These are phyloP conservation scores for Cucurbita pepo DNA, from an alignment of 306 rosid species.

Conservation along the genomic window DNA sequence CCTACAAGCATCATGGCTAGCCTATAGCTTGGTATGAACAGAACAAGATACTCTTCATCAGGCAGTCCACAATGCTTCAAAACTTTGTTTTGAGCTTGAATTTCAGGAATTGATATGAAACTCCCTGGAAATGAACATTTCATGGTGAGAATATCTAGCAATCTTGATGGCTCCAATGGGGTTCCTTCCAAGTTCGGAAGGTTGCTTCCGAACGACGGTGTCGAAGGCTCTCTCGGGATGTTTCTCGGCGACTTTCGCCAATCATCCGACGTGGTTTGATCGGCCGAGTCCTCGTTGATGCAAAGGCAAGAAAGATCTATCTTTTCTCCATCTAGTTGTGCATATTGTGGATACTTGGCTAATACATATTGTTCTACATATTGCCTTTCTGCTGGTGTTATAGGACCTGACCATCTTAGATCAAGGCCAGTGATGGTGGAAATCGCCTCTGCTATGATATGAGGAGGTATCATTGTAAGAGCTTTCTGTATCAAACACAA, in stretches of 20 bases:
- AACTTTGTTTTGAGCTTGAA: conserved; percentile 23
- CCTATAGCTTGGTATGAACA: conserved; percentile 21
- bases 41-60: conserved; percentile 20
- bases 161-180: conserved; percentile 61
- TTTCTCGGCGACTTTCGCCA: conserved; percentile 47
- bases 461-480: conserved; percentile 31
- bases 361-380: conserved; percentile 71
- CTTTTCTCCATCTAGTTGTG: conserved; percentile 40
- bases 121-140: conserved; percentile 24
- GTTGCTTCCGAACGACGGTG: conserved; percentile 40
- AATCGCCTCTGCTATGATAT: conserved; percentile 37
- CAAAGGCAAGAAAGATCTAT: conserved; percentile 41
- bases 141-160: conserved; percentile 35
- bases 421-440: conserved; percentile 57
- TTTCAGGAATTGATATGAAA: conserved; percentile 28
- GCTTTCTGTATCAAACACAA: conserved; percentile 25
- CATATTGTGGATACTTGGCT: conserved; percentile 74
- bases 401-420: conserved; percentile 83
- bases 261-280: conserved; percentile 24
- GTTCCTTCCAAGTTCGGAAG: conserved; percentile 58
- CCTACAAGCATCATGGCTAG: conserved; percentile 28
- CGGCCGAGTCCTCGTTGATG: conserved; percentile 45
- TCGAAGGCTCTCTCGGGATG: conserved; percentile 34
- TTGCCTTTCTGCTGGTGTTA: conserved; percentile 65
- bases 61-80: conserved; percentile 24